Conservation (phyloP, 2,329 filamentous ascomycete genomes). For the Shiraia sp. region DNA sequence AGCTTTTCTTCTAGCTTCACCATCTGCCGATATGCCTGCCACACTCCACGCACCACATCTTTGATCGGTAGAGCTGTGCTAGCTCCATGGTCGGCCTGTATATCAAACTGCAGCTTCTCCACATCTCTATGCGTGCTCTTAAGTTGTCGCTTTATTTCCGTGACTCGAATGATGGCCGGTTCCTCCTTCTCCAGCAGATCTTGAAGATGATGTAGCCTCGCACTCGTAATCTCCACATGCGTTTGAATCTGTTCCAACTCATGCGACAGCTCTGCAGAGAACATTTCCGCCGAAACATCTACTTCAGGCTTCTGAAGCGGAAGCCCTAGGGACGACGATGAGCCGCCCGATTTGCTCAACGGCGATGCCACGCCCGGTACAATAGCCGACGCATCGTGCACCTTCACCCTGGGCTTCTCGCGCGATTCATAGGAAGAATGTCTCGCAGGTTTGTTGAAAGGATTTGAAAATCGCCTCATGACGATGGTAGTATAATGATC, state of each 20-base stretch:
- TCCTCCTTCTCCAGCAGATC: constrained; percentile 15
- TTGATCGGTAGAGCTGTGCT: constrained; percentile 12
- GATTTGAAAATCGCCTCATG: too few species aligned
- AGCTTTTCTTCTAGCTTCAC: constrained; percentile 21
- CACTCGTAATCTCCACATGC: constrained; percentile 1
- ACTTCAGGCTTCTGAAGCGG: too few species aligned
- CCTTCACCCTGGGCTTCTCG: too few species aligned
- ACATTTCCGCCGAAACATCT: too few species aligned
- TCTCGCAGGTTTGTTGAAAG: too few species aligned
- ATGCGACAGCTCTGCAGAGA: neutral
- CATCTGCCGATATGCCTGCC: constrained; percentile 24
- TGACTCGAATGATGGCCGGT: constrained; percentile 16
- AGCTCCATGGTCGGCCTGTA: constrained; percentile 8
- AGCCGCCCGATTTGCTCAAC: too few species aligned
- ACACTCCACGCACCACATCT: constrained; percentile 19
- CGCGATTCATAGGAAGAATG: too few species aligned
- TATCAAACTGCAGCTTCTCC: constrained; percentile 23
- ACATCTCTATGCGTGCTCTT: constrained; percentile 22
- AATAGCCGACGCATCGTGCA: too few species aligned
- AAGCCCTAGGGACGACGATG: too few species aligned
- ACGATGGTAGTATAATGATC: too few species aligned
- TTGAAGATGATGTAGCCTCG: constrained; percentile 19
- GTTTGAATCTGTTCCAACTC: constrained; percentile 3
- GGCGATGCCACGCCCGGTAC: too few species aligned
- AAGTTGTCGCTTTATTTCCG: constrained; percentile 23